Evolutionary conservation across 2,329 filamentous ascomycete species (phyloP).

Genomic region (Cryphonectria japonica): DNA sequence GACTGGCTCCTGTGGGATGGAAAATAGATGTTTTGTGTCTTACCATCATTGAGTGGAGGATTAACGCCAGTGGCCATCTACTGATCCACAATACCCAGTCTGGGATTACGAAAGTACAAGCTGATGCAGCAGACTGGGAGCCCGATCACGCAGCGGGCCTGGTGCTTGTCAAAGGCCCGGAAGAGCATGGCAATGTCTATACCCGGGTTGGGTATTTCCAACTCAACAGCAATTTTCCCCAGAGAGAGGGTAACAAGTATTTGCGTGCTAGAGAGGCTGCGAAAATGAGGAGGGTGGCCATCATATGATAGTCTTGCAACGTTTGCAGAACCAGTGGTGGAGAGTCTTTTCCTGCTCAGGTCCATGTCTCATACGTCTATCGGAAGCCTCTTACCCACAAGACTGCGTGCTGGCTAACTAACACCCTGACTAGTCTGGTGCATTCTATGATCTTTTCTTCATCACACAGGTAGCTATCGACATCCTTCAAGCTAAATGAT

Average conservation of each 20-base stretch:
- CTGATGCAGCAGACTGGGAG: neutral
- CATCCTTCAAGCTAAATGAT: neutral
- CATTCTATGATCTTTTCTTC: neutral
- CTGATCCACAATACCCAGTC: too few relatives aligned
- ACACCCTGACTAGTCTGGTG: too few relatives aligned
- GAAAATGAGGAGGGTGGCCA: neutral
- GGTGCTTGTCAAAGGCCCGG: neutral
- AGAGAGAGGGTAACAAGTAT: neutral
- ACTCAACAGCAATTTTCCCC: neutral
- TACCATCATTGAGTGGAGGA: neutral
- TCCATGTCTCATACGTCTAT: too few relatives aligned
- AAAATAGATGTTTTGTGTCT: neutral
- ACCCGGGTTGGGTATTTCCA: neutral
- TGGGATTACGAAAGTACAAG: neutral
- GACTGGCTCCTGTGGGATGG: neutral
- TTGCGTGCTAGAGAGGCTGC: neutral
- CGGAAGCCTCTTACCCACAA: too few relatives aligned
- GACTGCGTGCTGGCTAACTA: too few relatives aligned
- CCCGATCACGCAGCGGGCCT: neutral
- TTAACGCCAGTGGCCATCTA: too few relatives aligned
- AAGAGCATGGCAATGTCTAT: neutral
- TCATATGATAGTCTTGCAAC: neutral
- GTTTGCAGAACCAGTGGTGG: neutral
- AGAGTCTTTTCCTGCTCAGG: too few relatives aligned
- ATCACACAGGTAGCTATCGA: neutral